phyloP scores from a whole-genome alignment of 805 yeast genomes.

The Wickerhamiella lipophila region DNA sequence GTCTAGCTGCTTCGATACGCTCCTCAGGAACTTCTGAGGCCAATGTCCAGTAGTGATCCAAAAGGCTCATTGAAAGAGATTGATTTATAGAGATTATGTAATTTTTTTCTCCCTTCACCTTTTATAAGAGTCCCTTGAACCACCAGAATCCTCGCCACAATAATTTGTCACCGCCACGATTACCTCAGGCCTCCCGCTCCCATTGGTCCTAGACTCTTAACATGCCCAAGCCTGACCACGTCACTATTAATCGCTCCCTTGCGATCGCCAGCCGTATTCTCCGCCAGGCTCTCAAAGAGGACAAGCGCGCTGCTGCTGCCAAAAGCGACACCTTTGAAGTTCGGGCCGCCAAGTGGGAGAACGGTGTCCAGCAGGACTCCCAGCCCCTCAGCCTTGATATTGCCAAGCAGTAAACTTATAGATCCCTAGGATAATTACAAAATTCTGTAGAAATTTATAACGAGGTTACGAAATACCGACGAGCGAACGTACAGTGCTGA shows the following conservation, averaged over 20 bases:
- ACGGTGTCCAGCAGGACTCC: conserved; percentile 38
- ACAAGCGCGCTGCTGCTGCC: conserved; percentile 54
- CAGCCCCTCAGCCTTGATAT: conserved; percentile 18
- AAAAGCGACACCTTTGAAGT: conserved; percentile 66
- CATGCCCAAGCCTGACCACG: conserved; percentile 24
- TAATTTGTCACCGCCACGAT: conserved; percentile 8
- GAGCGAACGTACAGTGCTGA: neutral
- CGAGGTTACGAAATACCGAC: neutral
- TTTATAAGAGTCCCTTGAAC: neutral
- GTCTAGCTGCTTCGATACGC: conserved; percentile 58
- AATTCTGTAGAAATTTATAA: neutral
- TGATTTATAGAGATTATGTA: neutral
- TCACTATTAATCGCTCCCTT: conserved; percentile 72
- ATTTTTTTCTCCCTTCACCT: neutral
- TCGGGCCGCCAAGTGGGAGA: conserved; percentile 53
- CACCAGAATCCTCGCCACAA: neutral
- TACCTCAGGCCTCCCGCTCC: neutral
- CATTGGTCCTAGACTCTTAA: conserved; percentile 9
- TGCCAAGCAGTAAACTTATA: conserved; percentile 13
- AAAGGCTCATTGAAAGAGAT: conserved; percentile 18
- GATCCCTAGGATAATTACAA: neutral
- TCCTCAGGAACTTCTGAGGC: conserved; percentile 67
- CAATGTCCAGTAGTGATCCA: conserved; percentile 60
- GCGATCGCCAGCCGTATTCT: conserved; percentile 81
- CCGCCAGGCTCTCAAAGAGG: conserved; percentile 80